Evolutionary conservation across 805 yeast genomes (phyloP).

Genomic region (Yamadazyma sp.): DNA sequence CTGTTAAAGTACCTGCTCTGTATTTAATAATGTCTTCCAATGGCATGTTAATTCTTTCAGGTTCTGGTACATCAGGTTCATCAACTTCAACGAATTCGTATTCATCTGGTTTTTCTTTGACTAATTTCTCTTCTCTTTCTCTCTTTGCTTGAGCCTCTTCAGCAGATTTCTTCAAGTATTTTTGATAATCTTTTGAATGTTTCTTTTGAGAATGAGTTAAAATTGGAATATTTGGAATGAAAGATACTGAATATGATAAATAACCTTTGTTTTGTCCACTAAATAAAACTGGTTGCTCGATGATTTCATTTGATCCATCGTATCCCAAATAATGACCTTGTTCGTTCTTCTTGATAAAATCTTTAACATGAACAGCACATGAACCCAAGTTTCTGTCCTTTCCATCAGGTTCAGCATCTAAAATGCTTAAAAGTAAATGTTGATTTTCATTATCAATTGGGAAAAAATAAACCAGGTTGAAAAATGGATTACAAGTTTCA

Average conservation of each 20-base stretch:
- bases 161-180: slow-evolving; percentile 33
- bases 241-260: slow-evolving; percentile 54
- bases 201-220: slow-evolving; percentile 55
- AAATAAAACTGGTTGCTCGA: slow-evolving; percentile 43
- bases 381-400: slow-evolving; percentile 66
- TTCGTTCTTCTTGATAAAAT: slow-evolving; percentile 46
- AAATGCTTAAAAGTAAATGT: slow-evolving; percentile 52
- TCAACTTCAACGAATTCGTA: slow-evolving; percentile 62
- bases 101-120: slow-evolving; percentile 54
- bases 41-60: slow-evolving; percentile 44
- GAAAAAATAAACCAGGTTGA: slow-evolving; percentile 55
- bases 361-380: slow-evolving; percentile 47
- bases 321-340: slow-evolving; percentile 47
- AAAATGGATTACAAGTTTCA: slow-evolving; percentile 54
- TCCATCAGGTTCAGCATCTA: slow-evolving; percentile 64
- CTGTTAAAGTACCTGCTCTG: slow-evolving; percentile 61
- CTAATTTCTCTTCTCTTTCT: slow-evolving; percentile 47
- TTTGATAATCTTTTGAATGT: slow-evolving; percentile 43
- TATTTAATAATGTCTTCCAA: slow-evolving; percentile 51
- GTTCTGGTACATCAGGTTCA: slow-evolving; percentile 30
- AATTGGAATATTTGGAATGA: slow-evolving; percentile 64
- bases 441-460: slow-evolving; percentile 63
- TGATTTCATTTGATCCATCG: slow-evolving; percentile 48
- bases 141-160: slow-evolving; percentile 41
- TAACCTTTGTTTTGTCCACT: slow-evolving; percentile 43